These are phyloP conservation scores for Schizochytrium sp. DNA, from an alignment of 108 stramenopile species.

Conservation along the genomic window DNA sequence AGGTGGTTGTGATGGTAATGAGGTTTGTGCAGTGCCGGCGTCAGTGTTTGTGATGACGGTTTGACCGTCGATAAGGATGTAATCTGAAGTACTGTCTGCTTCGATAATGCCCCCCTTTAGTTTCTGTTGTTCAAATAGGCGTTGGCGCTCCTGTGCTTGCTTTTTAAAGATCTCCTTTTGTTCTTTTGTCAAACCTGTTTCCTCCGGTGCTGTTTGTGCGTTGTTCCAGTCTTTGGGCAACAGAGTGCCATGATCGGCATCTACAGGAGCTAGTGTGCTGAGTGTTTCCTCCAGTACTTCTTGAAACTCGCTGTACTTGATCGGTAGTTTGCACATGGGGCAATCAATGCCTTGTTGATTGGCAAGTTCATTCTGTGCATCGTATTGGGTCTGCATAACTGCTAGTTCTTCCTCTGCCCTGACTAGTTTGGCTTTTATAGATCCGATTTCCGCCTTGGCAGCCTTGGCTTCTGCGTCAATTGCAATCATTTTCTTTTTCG, in stretches of 20 bases:
- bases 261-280: not conserved
- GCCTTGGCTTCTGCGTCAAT: constrained; percentile 11
- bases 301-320: not conserved
- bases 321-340: constrained; percentile 36
- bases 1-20: too few relatives aligned
- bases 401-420: constrained; percentile 31
- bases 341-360: constrained; percentile 12
- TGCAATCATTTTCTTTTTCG: not conserved
- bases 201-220: not conserved
- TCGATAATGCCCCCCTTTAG: too few relatives aligned
- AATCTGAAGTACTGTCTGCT: too few relatives aligned
- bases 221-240: not conserved
- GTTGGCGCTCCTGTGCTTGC: not conserved
- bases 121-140: too few relatives aligned
- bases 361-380: not conserved
- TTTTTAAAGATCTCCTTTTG: constrained; percentile 13
- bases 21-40: too few relatives aligned
- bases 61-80: too few relatives aligned
- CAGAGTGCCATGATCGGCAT: not conserved
- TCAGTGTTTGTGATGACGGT: too few relatives aligned
- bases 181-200: not conserved
- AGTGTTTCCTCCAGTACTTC: not conserved
- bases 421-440: not conserved
- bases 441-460: not conserved
- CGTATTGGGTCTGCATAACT: not conserved